Percentiles rank a stretch among this genome's conserved stretches.
Evolutionary conservation across 2,329 filamentous ascomycete species (phyloP).

Genomic region (Pleomassaria siparia): DNA sequence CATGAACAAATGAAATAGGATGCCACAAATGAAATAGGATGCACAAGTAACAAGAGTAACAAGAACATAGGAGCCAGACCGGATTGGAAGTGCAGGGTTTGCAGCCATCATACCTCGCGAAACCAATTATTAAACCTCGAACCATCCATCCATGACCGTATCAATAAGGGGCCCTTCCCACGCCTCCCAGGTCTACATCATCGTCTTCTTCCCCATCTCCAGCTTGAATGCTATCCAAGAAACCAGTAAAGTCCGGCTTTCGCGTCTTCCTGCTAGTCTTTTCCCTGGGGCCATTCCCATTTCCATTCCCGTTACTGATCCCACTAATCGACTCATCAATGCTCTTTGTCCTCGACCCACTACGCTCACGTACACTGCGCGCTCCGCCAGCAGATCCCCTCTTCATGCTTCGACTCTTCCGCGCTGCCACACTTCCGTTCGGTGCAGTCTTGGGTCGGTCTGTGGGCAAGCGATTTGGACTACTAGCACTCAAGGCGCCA

Average conservation of each 20-base stretch:
- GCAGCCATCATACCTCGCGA: too few species aligned
- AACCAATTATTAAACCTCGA: background rate
- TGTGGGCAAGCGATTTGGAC: conserved; percentile 2
- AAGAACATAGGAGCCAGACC: background rate
- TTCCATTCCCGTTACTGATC: conserved; percentile 1
- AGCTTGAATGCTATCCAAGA: conserved; percentile 40
- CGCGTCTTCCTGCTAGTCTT: conserved; percentile 3
- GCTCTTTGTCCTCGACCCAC: conserved; percentile 14
- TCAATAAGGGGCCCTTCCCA: conserved; percentile 33
- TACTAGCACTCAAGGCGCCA: too few species aligned
- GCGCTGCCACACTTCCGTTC: conserved; percentile 13
- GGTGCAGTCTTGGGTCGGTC: conserved; percentile 26
- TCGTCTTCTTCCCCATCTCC: conserved; percentile 26
- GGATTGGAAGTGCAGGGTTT: too few species aligned
- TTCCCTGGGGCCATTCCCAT: background rate
- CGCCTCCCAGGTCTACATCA: conserved; percentile 9
- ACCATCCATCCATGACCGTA: background rate
- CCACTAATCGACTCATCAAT: conserved; percentile 2
- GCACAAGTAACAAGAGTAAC: too few species aligned
- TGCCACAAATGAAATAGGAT: too few species aligned
- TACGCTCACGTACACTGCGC: conserved; percentile 20
- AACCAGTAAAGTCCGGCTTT: conserved; percentile 34
- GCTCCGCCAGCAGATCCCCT: conserved; percentile 21
- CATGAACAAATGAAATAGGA: too few species aligned
- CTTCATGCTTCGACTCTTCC: conserved; percentile 31